Percentiles rank a stretch among this genome's conserved stretches.
Conservation (phyloP, 2,329 filamentous ascomycete species). For the Sclerotinia glacialis region DNA sequence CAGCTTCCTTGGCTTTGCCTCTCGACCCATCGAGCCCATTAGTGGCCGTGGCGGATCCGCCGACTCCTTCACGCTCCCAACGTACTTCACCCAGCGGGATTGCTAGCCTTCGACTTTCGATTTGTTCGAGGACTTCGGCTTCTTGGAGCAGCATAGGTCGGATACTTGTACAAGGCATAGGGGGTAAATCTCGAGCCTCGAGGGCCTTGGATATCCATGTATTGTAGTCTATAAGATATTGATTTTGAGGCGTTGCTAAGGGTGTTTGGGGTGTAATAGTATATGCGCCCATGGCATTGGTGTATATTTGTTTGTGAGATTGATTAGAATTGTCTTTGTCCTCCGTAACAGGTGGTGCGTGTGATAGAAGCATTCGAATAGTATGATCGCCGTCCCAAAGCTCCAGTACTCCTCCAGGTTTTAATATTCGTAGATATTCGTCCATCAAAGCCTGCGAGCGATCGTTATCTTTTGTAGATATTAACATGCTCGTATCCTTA, state of each 20-base stretch:
- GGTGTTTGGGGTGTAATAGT: conserved; percentile 79
- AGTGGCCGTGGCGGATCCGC: conserved; percentile 57
- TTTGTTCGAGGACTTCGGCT: conserved; percentile 64
- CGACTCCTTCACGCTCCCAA: conserved; percentile 78
- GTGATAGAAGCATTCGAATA: conserved; percentile 77
- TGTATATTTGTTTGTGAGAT: conserved; percentile 61
- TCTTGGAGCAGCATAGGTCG: conserved; percentile 79
- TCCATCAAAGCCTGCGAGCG: conserved; percentile 58
- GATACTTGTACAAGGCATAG: conserved; percentile 76
- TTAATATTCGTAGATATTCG: conserved; percentile 74
- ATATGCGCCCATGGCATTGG: conserved; percentile 73
- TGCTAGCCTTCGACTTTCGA: conserved; percentile 75
- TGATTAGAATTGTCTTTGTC: conserved; percentile 43
- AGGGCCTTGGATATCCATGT: conserved; percentile 75
- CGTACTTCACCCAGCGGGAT: conserved; percentile 80
- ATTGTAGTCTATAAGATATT: conserved; percentile 80
- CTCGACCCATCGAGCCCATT: conserved; percentile 50
- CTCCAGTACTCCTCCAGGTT: conserved; percentile 75
- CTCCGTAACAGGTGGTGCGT: conserved; percentile 53
- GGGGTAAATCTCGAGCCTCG: conserved; percentile 64
- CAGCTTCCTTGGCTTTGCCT: conserved; percentile 36
- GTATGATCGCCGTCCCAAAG: conserved; percentile 87
- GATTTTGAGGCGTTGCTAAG: conserved; percentile 76
- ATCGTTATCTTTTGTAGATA: conserved; percentile 49
- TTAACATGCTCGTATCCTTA: conserved; percentile 72